These are phyloP conservation scores for Silene latifolia DNA, from an alignment of 148 eudicot genomes.

Conservation along the genomic window DNA sequence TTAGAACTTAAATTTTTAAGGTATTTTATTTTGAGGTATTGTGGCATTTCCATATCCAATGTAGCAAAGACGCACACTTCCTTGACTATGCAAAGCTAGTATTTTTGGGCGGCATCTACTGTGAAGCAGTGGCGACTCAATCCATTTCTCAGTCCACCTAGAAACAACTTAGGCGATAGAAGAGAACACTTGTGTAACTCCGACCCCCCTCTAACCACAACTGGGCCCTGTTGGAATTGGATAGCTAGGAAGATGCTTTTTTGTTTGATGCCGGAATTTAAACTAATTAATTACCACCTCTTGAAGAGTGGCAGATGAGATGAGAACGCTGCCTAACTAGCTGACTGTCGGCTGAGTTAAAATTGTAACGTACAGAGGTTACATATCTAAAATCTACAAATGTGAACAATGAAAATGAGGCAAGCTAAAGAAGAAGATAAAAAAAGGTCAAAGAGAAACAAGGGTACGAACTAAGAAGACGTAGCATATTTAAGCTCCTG, in stretches of 20 bases:
- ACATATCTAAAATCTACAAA: not conserved
- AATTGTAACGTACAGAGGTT: not conserved
- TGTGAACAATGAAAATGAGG: not conserved
- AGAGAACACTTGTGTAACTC: too few species aligned
- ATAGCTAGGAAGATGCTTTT: not conserved
- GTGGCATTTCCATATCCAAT: not conserved
- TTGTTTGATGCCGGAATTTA: not conserved
- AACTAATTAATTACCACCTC: not conserved
- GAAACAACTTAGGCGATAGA: too few species aligned
- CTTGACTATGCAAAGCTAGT: not conserved
- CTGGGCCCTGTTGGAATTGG: not conserved
- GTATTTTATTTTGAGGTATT: not conserved
- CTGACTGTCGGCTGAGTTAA: not conserved
- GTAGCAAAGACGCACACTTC: not conserved
- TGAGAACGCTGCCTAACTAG: not conserved
- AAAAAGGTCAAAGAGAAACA: not conserved
- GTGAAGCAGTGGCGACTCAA: too few species aligned
- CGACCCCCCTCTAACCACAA: not conserved
- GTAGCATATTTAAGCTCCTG: slow-evolving; percentile 7
- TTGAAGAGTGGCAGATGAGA: too few species aligned
- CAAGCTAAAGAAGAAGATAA: not conserved
- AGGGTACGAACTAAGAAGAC: not conserved
- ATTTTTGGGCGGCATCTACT: not conserved
- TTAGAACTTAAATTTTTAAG: not conserved
- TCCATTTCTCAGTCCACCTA: too few species aligned